These are phyloP conservation scores for Bryoerythrophyllum caledonicum DNA, from an alignment of 225 moss, liverwort and hornwort species.

Conservation along the genomic window DNA sequence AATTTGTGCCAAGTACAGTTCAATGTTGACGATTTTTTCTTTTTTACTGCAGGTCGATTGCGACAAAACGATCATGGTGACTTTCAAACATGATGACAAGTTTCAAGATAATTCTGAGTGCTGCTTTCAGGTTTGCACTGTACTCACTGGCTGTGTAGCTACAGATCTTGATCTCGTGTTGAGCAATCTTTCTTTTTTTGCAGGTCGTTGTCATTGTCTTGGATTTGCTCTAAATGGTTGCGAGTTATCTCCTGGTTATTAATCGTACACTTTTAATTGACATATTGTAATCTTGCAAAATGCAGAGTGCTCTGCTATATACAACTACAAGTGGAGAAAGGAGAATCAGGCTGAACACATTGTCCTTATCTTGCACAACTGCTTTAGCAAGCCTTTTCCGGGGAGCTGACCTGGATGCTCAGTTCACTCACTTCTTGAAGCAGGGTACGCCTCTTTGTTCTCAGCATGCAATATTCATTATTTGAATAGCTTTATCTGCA, in stretches of 20 bases:
- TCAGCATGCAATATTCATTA: not conserved
- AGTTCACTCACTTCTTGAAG: conserved; percentile 94
- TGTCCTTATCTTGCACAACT: conserved; percentile 85
- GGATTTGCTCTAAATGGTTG: not conserved
- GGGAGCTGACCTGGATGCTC: conserved; percentile 99
- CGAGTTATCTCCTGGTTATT: not conserved
- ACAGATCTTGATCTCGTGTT: conserved; percentile 1
- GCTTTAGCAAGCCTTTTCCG: conserved; percentile 91
- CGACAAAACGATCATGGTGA: conserved; percentile 98
- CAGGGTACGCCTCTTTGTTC: conserved; percentile 53
- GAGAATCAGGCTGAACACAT: conserved; percentile 85
- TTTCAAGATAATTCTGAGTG: conserved; percentile 96
- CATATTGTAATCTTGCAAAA: conserved; percentile 8
- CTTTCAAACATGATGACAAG: conserved; percentile 98
- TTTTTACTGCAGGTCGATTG: conserved; percentile 78
- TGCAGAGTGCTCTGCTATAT: conserved; percentile 92
- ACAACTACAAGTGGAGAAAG: conserved; percentile 87
- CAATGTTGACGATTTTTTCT: not conserved
- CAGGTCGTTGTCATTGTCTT: not conserved
- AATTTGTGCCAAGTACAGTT: not conserved
- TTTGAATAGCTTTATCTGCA: not conserved
- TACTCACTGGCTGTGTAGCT: not conserved
- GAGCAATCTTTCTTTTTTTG: not conserved
- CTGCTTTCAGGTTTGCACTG: conserved; percentile 82
- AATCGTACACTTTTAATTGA: not conserved